Base-by-base conservation (phyloP, 345 rosid genomes). In the Eucalyptus erythrocorys region DNA sequence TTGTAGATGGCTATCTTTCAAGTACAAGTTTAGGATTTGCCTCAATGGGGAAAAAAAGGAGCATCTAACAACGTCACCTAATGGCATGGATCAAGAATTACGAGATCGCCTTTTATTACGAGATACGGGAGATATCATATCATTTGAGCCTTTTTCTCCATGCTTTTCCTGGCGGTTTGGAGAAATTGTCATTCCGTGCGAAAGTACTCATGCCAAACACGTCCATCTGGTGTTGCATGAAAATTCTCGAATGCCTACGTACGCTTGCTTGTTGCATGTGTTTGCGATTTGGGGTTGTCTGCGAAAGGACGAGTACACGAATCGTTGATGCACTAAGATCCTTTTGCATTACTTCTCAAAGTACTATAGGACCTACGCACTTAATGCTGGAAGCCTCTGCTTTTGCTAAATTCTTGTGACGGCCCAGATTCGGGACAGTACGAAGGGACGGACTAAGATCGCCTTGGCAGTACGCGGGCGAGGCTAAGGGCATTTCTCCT, bases 111-210 rank as follows among this genome's bases (percentile, higher is more conserved):
- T 59, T 59, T 59, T 30, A 59, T 59, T 1, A 3, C 5, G 16
- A 30, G 16, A 13, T 27, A 12, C 27, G 0, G 1, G 32, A 27
- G 68, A 2, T 6, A 27, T 27, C 32, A 1, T 12, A 6, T 13
- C 7, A 59, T 11, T 12, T 13, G 4, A 59, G 32, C 68, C 68
- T 30, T 27, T 59, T 59, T 27, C 13, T 59, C n/a, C 32, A 27
- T 27, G 68, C 68, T 59, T 27, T 12, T 12, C 4, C 15, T 6
- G 68, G 32, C 27, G 68, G 27, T 59, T 27, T 5, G 32, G 68
- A 59, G 32, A 59, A 59, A 27, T 68, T 37, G 13, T 16, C 24
- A 68, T 68, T 34, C 42, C 42, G n/a, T 61, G 5, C 2, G 80
- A 68, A 68, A 16, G 24, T 16, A 68, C 6, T 34, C 42, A 4